Evolutionary conservation across 495 filamentous ascomycete genomes (phyloP), one percentile per base, ranked within the genome.

Genomic region (Cenococcum geophilum): DNA sequence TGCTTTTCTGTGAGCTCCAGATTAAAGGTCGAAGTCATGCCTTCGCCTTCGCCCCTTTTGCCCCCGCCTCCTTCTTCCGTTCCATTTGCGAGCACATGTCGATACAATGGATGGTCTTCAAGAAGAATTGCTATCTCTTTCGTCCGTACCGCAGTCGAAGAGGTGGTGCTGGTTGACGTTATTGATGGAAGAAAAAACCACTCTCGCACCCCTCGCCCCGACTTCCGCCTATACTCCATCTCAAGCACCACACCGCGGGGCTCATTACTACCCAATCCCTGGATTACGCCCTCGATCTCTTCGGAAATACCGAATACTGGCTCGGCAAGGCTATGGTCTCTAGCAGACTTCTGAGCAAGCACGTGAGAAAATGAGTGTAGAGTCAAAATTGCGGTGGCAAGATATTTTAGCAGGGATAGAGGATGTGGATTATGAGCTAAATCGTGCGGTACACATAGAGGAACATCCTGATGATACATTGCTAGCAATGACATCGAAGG

Each of bases 1-100:
- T 98, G 92, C 74, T 89, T 87, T 61, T 92, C 91, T n/a, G 92
- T 97, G 56, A 98, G 74, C 5, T 86, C 84, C 21, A 97, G 74
- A 62, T 88, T 86, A 68, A 98, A 98, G 14, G 92, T 95, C 6
- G 83, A 77, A 60, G 80, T 78, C 32, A 74, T 71, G 59, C 75
- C 74, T 34, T 79, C 78, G 0, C 75, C 72, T 12, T 1, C 53
- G 9, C 21, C 40, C 11, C 27, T 82, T 1, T 74, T n/a, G n/a
- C n/a, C n/a, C n/a, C 2, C 53, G 9, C 21, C 40, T 14, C 27
- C 82, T 1, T 74, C 75, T 1, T 67, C 76, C 5, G 60, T 68
- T 6, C 16, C 70, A 14, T 63, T 70, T 11, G 20, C 70, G 5
- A 76, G 76, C 8, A 79, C 68, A 14, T 78, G 48, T 12, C 55